phyloP scores from a whole-genome alignment of 768 basidiomycete species.

The Panaeolus cyanescens region DNA sequence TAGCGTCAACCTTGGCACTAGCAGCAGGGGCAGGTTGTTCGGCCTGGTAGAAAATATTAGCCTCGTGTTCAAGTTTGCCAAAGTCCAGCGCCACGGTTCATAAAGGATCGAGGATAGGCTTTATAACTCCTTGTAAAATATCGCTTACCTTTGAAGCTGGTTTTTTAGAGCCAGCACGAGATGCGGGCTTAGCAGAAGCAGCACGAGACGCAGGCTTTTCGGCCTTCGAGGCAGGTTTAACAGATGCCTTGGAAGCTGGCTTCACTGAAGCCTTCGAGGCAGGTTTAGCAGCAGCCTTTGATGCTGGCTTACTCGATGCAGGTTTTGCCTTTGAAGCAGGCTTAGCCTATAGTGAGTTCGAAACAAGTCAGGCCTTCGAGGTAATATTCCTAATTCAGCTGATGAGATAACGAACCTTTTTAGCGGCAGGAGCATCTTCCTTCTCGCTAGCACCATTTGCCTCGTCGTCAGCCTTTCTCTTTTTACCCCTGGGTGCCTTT shows the following conservation, averaged over 20 bases:
- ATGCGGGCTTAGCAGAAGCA: slow-evolving; percentile 54
- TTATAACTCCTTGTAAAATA: slow-evolving; percentile 4
- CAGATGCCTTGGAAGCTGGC: slow-evolving; percentile 41
- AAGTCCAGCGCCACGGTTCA: neutral
- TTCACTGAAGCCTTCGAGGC: slow-evolving; percentile 45
- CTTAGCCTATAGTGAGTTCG: slow-evolving; percentile 39
- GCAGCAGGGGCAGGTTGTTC: slow-evolving; percentile 40
- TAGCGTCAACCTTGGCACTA: slow-evolving; percentile 37
- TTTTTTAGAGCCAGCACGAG: slow-evolving; percentile 58
- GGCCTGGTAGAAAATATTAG: slow-evolving; percentile 28
- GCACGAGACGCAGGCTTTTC: slow-evolving; percentile 47
- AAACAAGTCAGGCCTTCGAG: slow-evolving; percentile 43
- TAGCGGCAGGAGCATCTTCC: slow-evolving; percentile 52
- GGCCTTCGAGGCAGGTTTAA: slow-evolving; percentile 45
- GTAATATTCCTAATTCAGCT: slow-evolving; percentile 14
- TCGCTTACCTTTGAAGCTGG: slow-evolving; percentile 56
- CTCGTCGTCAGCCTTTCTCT: slow-evolving; percentile 47
- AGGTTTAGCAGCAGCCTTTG: slow-evolving; percentile 41
- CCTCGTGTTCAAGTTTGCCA: slow-evolving; percentile 9
- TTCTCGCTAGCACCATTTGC: slow-evolving; percentile 34
- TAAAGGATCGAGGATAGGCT: neutral
- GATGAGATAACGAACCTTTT: slow-evolving; percentile 49
- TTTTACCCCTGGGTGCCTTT: slow-evolving; percentile 40
- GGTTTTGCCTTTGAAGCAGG: slow-evolving; percentile 43
- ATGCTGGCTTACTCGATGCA: slow-evolving; percentile 37